Evolutionary conservation across 2,329 filamentous ascomycete species (phyloP).

Genomic region (Xenoacremonium recifei): DNA sequence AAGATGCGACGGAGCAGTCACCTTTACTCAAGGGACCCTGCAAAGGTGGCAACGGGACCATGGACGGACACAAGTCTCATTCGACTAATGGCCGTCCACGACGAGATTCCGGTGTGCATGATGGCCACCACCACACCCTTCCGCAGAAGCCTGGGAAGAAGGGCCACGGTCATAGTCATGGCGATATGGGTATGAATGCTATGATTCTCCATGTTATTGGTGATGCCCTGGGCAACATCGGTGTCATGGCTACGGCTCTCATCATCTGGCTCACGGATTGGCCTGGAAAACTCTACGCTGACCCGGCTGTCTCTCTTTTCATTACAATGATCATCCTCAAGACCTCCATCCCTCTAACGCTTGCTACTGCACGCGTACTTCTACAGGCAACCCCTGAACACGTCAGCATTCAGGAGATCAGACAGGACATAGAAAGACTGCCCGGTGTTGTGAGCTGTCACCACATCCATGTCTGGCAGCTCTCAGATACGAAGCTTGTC

Average conservation of each 20-base stretch:
- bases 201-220: constrained; percentile 76
- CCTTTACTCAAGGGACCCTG: constrained; percentile 45
- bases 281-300: constrained; percentile 80
- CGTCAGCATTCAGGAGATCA: constrained; percentile 84
- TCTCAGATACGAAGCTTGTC: constrained; percentile 91
- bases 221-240: constrained; percentile 82
- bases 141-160: constrained; percentile 61
- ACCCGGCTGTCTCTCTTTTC: constrained; percentile 88
- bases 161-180: constrained; percentile 74
- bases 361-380: constrained; percentile 80
- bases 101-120: constrained; percentile 58
- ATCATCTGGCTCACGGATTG: constrained; percentile 90
- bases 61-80: constrained; percentile 21
- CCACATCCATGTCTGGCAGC: constrained; percentile 96
- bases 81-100: constrained; percentile 29
- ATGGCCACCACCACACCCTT: constrained; percentile 77
- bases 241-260: constrained; percentile 78
- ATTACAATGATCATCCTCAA: constrained; percentile 80
- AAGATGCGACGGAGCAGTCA: constrained; percentile 42
- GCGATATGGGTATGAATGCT: constrained; percentile 92
- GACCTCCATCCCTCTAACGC: constrained; percentile 75
- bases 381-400: constrained; percentile 91
- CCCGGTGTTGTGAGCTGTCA: constrained; percentile 88
- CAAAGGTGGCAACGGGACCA: constrained; percentile 28
- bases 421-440: constrained; percentile 83